Conservation (phyloP, 495 filamentous ascomycete genomes). For the Darksidea phi region DNA sequence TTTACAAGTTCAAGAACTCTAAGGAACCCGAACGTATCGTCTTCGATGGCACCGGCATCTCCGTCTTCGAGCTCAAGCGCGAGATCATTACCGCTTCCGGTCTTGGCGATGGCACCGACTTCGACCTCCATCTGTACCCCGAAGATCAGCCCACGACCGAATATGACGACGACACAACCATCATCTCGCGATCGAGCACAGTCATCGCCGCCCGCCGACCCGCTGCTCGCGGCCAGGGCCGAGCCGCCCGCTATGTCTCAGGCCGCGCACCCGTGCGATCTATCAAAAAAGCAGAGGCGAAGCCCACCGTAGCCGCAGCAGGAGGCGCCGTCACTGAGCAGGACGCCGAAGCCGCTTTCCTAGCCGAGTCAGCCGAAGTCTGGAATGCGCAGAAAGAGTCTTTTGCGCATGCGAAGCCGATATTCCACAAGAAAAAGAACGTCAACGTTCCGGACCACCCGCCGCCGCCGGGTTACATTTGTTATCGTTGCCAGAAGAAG, state of each 20-base stretch:
- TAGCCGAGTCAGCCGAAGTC: slow-evolving; percentile 77
- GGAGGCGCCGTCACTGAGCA: slow-evolving; percentile 77
- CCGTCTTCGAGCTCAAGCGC: slow-evolving; percentile 96
- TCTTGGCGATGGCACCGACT: slow-evolving; percentile 92
- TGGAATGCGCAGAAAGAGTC: slow-evolving; percentile 87
- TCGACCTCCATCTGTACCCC: slow-evolving; percentile 89
- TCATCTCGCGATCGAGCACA: slow-evolving; percentile 90
- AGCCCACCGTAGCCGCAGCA: slow-evolving; percentile 56
- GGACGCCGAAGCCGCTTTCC: slow-evolving; percentile 85
- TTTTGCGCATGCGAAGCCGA: slow-evolving; percentile 74
- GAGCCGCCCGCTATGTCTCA: slow-evolving; percentile 91
- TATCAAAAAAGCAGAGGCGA: slow-evolving; percentile 68
- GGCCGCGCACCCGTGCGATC: slow-evolving; percentile 94
- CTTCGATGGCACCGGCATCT: slow-evolving; percentile 98
- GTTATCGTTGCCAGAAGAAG: slow-evolving; percentile 97
- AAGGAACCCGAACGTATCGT: slow-evolving; percentile 91
- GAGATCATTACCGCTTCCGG: slow-evolving; percentile 94
- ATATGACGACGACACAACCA: slow-evolving; percentile 94
- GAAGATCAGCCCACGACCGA: slow-evolving; percentile 72
- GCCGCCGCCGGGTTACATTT: slow-evolving; percentile 89
- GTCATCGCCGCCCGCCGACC: slow-evolving; percentile 89
- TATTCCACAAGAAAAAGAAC: slow-evolving; percentile 58
- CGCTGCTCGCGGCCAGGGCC: slow-evolving; percentile 75
- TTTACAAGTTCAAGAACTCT: slow-evolving; percentile 99
- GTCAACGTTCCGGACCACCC: slow-evolving; percentile 83